phyloP scores from a whole-genome alignment of 2,329 filamentous ascomycete species.

The Botrytis porri region DNA sequence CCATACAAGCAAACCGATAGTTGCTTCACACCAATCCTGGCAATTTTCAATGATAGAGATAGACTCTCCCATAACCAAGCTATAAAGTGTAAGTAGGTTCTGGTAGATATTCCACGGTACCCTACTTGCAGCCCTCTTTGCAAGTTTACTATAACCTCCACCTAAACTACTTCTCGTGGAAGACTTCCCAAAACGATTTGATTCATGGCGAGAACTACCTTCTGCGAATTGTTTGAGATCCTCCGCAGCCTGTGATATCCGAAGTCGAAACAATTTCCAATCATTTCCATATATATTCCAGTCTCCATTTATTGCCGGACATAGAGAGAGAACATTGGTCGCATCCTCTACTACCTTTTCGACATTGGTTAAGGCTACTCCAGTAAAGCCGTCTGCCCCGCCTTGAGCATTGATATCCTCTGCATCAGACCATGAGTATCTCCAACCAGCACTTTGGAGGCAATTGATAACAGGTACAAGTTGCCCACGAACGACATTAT shows the following conservation, averaged over 20 bases:
- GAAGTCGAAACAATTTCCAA: conserved; percentile 80
- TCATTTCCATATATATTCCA: conserved; percentile 82
- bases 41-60: conserved; percentile 73
- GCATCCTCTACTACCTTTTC: conserved; percentile 68
- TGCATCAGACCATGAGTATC: conserved; percentile 62
- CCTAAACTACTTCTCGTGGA: conserved; percentile 48
- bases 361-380: conserved; percentile 73
- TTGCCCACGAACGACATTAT: conserved; percentile 71
- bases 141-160: conserved; percentile 64
- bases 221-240: conserved; percentile 77
- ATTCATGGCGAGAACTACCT: conserved; percentile 45
- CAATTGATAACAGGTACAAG: conserved; percentile 64
- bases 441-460: conserved; percentile 74
- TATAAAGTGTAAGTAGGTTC: conserved; percentile 75
- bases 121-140: conserved; percentile 72
- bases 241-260: conserved; percentile 65
- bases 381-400: conserved; percentile 58
- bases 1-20: conserved; percentile 80
- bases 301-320: conserved; percentile 65
- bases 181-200: conserved; percentile 41
- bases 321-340: conserved; percentile 66
- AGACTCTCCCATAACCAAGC: conserved; percentile 72
- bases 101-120: conserved; percentile 91
- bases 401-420: conserved; percentile 61
- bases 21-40: conserved; percentile 91